Conservation (phyloP, 768 basidiomycete genomes). For the Agaricus blazei region DNA sequence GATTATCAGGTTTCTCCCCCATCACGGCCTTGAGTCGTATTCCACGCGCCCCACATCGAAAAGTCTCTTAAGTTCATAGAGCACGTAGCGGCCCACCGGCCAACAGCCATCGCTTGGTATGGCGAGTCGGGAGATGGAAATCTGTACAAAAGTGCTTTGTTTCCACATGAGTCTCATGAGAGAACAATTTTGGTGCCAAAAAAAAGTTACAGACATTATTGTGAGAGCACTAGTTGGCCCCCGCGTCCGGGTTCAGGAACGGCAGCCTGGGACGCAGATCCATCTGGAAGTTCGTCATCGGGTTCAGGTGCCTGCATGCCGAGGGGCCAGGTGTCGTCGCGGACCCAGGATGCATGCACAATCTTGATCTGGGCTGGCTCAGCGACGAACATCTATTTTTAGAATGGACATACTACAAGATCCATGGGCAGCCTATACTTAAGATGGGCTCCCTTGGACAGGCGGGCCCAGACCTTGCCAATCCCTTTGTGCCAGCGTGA, state of each 20-base stretch:
- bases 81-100: neutral
- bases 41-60: neutral
- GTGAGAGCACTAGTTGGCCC: neutral
- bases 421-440: slow-evolving; percentile 58
- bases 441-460: slow-evolving; percentile 53
- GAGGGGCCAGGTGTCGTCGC: slow-evolving; percentile 73
- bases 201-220: neutral
- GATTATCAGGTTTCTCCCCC: slow-evolving; percentile 69
- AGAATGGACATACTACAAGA: slow-evolving; percentile 47
- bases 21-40: slow-evolving; percentile 50
- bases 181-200: neutral
- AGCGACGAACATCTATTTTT: slow-evolving; percentile 2
- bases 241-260: no score
- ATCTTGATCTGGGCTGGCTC: slow-evolving; percentile 54
- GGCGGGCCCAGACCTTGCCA: slow-evolving; percentile 58
- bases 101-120: no score
- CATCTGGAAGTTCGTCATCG: slow-evolving; percentile 40
- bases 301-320: slow-evolving; percentile 56
- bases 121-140: no score
- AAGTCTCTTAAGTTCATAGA: neutral
- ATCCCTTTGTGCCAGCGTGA: slow-evolving; percentile 53
- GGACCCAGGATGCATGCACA: slow-evolving; percentile 69
- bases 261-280: neutral
- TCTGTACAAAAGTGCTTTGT: neutral
- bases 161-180: neutral